Evolutionary conservation across 78 protist genomes (phyloP), one percentile per base, ranked within the genome.

Genomic region (Goniomonas avonlea): DNA sequence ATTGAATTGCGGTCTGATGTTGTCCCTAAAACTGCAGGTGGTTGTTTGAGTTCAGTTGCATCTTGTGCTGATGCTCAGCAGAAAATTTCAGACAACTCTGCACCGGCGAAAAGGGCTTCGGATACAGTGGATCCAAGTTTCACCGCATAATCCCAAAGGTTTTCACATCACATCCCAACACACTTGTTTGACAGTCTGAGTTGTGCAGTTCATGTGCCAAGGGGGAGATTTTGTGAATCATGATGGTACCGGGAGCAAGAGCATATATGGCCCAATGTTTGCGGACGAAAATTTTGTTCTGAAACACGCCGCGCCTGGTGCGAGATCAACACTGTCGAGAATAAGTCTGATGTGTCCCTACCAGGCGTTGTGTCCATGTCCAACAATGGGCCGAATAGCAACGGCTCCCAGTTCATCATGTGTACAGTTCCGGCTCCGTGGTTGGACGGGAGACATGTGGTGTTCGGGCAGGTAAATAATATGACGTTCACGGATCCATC

Each of bases 311-410:
- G 27, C 1, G 20, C 55, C 53, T 25, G 91, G 91, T 27, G n/a
- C n/a, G n/a, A n/a, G n/a, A n/a, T n/a, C n/a, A n/a, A n/a, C 71
- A 7, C 34, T 5, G 27, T 69, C 38, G n/a, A n/a, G n/a, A n/a
- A n/a, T n/a, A 75, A 66, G 53, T n/a, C n/a, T n/a, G n/a, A n/a
- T n/a, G n/a, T n/a, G n/a, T n/a, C n/a, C n/a, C n/a, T n/a, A n/a
- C 78, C 50, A 68, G 86, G 90, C 40, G 11, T 66, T 3, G 89
- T 96, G 40, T 87, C 96, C 45, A 94, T 95, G 97, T 98, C 99
- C 38, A 96, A 94, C 82, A 77, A 92, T 37, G 97, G 97, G 48
- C 93, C 91, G 71, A 74, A 94, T 86, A 87, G 94, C 80, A 92
- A 86, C 88, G 93, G 93, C 41, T 85, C 89, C 25, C 94, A 91